A percentile compares a stretch with the other conserved stretches of the same genome.
Evolutionary conservation across 805 yeast genomes (phyloP).

Genomic region (Spathaspora boniae): DNA sequence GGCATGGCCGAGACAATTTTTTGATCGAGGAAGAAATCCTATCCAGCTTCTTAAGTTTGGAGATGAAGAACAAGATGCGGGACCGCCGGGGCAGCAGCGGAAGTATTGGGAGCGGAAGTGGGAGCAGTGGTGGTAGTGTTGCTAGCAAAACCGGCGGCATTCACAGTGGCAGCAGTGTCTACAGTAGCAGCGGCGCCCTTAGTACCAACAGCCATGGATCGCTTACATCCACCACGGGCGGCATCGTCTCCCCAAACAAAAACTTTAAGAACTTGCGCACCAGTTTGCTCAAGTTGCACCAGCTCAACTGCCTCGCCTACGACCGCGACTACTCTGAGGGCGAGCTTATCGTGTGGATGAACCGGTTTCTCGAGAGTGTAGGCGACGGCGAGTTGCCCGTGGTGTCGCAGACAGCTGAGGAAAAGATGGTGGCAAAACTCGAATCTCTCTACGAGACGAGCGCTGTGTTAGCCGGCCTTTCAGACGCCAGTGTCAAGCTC

Average conservation of each 20-base stretch:
- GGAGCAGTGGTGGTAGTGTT: no score
- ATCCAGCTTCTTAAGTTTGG: slow-evolving; percentile 4
- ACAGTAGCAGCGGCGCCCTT: no score
- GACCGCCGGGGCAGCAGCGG: not conserved
- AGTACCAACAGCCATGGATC: no score
- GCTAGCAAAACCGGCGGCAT: slow-evolving; percentile 1
- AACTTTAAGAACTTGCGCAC: slow-evolving; percentile 6
- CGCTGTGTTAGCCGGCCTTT: slow-evolving; percentile 4
- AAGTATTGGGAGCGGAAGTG: no score
- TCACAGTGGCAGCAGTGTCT: no score
- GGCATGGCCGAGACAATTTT: slow-evolving; percentile 9
- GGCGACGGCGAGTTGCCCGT: not conserved
- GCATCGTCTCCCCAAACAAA: no score
- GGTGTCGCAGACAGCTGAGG: not conserved
- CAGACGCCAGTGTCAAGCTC: slow-evolving; percentile 7
- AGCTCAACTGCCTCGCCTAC: slow-evolving; percentile 9
- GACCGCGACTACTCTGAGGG: slow-evolving; percentile 10
- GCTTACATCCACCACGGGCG: no score
- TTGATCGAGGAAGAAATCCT: slow-evolving; percentile 7
- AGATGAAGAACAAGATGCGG: slow-evolving; percentile 1
- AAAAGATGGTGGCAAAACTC: slow-evolving; percentile 4
- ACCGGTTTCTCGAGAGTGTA: slow-evolving; percentile 2
- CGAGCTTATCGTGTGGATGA: slow-evolving; percentile 7
- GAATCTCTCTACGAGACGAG: slow-evolving; percentile 7
- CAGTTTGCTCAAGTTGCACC: slow-evolving; percentile 10